Evolutionary conservation across 2,329 filamentous ascomycete species (phyloP).

Genomic region (Trichoderma breve): DNA sequence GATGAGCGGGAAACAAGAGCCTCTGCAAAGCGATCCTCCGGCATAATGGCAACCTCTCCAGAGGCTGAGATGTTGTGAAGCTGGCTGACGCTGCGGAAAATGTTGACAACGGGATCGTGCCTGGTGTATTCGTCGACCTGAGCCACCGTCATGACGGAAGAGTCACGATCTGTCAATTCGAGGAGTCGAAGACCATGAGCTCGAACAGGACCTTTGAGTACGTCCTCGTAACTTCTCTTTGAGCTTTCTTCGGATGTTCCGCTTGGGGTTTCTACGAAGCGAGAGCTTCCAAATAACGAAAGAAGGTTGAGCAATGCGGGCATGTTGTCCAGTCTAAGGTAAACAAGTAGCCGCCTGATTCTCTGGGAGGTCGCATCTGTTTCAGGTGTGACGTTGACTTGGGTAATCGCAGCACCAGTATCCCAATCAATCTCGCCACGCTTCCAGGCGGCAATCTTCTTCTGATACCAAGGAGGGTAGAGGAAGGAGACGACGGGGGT

Average conservation of each 20-base stretch:
- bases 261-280: slow-evolving; percentile 24
- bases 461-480: slow-evolving; percentile 66
- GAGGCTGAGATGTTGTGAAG: slow-evolving; percentile 81
- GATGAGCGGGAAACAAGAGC: slow-evolving; percentile 69
- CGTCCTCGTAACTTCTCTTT: slow-evolving; percentile 31
- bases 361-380: slow-evolving; percentile 18
- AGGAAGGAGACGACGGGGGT: slow-evolving; percentile 71
- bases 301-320: slow-evolving; percentile 79
- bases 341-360: slow-evolving; percentile 69
- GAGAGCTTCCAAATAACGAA: slow-evolving; percentile 64
- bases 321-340: slow-evolving; percentile 81
- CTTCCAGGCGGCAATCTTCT: slow-evolving; percentile 57
- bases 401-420: slow-evolving; percentile 26
- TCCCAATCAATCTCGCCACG: slow-evolving; percentile 89
- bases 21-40: slow-evolving; percentile 74
- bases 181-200: slow-evolving; percentile 84
- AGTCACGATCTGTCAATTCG: slow-evolving; percentile 87
- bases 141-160: slow-evolving; percentile 90
- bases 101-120: slow-evolving; percentile 83
- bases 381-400: slow-evolving; percentile 20
- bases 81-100: slow-evolving; percentile 83
- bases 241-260: slow-evolving; percentile 20
- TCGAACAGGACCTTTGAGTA: slow-evolving; percentile 45
- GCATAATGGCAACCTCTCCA: slow-evolving; percentile 76
- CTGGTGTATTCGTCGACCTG: slow-evolving; percentile 72